These are phyloP conservation scores for Aspergillus cristatus DNA, from an alignment of 495 filamentous ascomycete species.

Conservation along the genomic window DNA sequence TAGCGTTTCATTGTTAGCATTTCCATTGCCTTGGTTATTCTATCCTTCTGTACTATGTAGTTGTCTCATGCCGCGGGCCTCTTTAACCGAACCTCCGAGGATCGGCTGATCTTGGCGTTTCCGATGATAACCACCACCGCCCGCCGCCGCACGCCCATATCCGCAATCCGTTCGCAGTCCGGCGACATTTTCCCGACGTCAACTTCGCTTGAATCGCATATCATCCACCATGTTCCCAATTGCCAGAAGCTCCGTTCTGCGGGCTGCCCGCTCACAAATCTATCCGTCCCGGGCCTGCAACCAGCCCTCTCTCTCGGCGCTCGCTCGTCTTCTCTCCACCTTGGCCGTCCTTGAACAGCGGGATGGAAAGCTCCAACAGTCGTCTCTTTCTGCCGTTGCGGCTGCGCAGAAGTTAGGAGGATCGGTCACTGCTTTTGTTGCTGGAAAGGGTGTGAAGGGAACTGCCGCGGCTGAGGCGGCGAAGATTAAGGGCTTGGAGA, in stretches of 20 bases:
- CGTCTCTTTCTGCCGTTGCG: conserved; percentile 77
- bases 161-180: conserved; percentile 14
- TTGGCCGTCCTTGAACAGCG: conserved; percentile 89
- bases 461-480: conserved; percentile 76
- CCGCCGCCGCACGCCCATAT: conserved; percentile 3
- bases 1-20: too few species aligned
- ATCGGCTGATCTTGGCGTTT: conserved; percentile 22
- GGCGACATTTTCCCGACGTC: conserved; percentile 9
- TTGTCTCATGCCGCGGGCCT: background rate
- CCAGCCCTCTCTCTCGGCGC: conserved; percentile 28
- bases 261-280: conserved; percentile 39
- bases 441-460: conserved; percentile 66
- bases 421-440: conserved; percentile 75
- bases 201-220: too few species aligned
- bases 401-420: conserved; percentile 84
- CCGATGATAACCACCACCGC: conserved; percentile 12
- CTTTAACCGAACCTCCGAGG: conserved; percentile 34
- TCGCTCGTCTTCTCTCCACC: conserved; percentile 71
- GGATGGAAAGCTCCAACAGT: conserved; percentile 73
- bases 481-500: conserved; percentile 82
- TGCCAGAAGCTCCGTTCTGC: conserved; percentile 35
- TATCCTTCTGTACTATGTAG: background rate
- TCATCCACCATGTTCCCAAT: conserved; percentile 31
- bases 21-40: conserved; percentile 1
- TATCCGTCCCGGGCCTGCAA: conserved; percentile 18